phyloP scores from a whole-genome alignment of 441 rosid species.

The Populus hybrid region DNA sequence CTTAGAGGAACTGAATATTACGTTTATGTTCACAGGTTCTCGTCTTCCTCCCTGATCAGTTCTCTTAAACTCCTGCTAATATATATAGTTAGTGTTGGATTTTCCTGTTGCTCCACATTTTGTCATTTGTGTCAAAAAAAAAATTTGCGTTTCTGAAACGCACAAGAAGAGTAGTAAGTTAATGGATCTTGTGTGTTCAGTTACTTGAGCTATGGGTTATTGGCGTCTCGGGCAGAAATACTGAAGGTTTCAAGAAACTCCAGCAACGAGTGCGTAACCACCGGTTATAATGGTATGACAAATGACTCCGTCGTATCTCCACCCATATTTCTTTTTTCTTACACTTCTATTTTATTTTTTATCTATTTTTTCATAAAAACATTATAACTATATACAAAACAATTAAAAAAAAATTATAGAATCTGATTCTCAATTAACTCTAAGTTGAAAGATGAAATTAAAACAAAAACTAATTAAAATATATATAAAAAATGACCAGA shows the following conservation, averaged over 20 bases:
- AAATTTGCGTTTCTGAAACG: too few relatives aligned
- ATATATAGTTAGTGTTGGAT: background rate
- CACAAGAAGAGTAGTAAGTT: background rate
- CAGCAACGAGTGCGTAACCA: conserved; percentile 68
- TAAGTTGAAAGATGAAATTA: too few relatives aligned
- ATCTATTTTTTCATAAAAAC: too few relatives aligned
- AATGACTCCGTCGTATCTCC: background rate
- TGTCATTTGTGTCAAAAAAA: too few relatives aligned
- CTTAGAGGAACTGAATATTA: conserved; percentile 74
- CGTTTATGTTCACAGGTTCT: conserved; percentile 94
- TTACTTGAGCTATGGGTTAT: conserved; percentile 85
- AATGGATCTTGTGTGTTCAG: conserved; percentile 38
- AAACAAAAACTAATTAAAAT: too few relatives aligned
- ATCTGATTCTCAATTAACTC: too few relatives aligned
- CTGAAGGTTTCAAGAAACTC: conserved; percentile 58
- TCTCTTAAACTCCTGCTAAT: background rate
- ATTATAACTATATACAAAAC: too few relatives aligned
- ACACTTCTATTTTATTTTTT: too few relatives aligned
- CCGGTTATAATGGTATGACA: conserved; percentile 63
- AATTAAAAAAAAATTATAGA: too few relatives aligned
- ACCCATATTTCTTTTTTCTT: too few relatives aligned
- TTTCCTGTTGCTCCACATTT: background rate
- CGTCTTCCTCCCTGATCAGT: conserved; percentile 6
- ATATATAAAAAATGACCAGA: too few relatives aligned
- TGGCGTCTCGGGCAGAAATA: conserved; percentile 95